Conservation (phyloP, 1,284 basidiomycete genomes). For the Volvariella volvacea region DNA sequence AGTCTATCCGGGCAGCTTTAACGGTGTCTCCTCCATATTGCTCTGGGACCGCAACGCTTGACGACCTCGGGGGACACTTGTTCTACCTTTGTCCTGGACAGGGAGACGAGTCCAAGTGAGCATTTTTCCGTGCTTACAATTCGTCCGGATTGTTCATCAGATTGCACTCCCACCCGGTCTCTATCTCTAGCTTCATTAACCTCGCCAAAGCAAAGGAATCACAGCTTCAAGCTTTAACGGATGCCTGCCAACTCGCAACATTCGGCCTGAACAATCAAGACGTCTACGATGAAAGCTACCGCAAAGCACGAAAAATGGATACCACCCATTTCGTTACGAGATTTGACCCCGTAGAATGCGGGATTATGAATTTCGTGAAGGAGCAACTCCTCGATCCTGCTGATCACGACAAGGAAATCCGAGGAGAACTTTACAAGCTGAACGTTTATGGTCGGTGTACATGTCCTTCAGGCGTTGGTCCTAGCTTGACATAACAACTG, state of each 20-base stretch:
- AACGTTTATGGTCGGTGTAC: slow-evolving; percentile 19
- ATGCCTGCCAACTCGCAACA: slow-evolving; percentile 13
- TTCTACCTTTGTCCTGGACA: no score
- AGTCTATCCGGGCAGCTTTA: no score
- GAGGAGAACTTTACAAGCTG: slow-evolving; percentile 21
- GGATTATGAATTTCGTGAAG: slow-evolving; percentile 11
- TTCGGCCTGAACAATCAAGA: slow-evolving; percentile 13
- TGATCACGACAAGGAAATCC: slow-evolving; percentile 6
- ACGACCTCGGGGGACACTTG: no score
- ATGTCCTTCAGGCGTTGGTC: slow-evolving; percentile 5
- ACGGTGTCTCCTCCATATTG: no score
- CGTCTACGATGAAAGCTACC: slow-evolving; percentile 12
- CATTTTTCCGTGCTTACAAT: no score
- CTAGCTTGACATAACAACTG: neutral
- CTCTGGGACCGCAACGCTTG: no score
- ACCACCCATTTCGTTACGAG: slow-evolving; percentile 12
- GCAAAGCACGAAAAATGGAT: slow-evolving; percentile 19
- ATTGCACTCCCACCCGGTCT: no score
- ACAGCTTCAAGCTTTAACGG: neutral
- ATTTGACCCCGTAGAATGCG: slow-evolving; percentile 14
- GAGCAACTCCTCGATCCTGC: slow-evolving; percentile 11
- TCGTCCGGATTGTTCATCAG: no score
- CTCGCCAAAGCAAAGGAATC: no score
- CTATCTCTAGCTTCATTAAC: no score
- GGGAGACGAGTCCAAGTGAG: no score